Evolutionary conservation across 2,329 filamentous ascomycete genomes (phyloP).

Genomic region (Purpureocillium lavendulum): DNA sequence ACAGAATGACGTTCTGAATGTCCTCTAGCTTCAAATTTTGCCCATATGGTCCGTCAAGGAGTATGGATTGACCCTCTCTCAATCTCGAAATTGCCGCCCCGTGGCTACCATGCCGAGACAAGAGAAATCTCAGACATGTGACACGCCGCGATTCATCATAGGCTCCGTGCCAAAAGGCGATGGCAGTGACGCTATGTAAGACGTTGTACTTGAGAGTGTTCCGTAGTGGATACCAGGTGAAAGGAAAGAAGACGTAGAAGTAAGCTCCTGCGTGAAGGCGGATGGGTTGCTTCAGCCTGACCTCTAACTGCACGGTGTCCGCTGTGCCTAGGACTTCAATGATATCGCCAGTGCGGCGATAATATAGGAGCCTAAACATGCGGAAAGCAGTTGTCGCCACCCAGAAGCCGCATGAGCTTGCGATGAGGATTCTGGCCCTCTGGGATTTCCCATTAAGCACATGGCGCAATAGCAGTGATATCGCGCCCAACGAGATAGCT

Average conservation of each 20-base stretch:
- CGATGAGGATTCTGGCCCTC: conserved; percentile 1
- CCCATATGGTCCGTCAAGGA: conserved; percentile 5
- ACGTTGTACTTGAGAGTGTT: conserved; percentile 1
- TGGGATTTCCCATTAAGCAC: background rate
- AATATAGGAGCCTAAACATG: conserved; percentile 1
- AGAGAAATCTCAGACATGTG: conserved; percentile 3
- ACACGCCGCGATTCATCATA: background rate
- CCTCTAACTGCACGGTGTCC: conserved; percentile 1
- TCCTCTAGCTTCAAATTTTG: conserved; percentile 1
- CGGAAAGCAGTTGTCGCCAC: conserved; percentile 1
- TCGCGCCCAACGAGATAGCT: conserved; percentile 1
- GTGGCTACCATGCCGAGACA: conserved; percentile 1
- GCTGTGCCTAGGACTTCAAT: background rate
- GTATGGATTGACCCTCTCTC: conserved; percentile 2
- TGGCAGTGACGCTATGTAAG: conserved; percentile 3
- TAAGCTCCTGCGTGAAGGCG: conserved; percentile 1
- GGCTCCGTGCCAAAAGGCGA: conserved; percentile 2
- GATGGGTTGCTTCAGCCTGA: conserved; percentile 1
- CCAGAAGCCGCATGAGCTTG: conserved; percentile 2
- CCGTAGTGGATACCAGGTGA: background rate
- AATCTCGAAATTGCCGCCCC: conserved; percentile 1
- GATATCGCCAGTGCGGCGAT: background rate
- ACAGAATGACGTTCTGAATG: conserved; percentile 3
- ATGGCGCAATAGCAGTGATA: conserved; percentile 3
- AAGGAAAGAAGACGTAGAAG: conserved; percentile 6